phyloP scores from a whole-genome alignment of 441 rosid genomes.

The Melastoma candidum region DNA sequence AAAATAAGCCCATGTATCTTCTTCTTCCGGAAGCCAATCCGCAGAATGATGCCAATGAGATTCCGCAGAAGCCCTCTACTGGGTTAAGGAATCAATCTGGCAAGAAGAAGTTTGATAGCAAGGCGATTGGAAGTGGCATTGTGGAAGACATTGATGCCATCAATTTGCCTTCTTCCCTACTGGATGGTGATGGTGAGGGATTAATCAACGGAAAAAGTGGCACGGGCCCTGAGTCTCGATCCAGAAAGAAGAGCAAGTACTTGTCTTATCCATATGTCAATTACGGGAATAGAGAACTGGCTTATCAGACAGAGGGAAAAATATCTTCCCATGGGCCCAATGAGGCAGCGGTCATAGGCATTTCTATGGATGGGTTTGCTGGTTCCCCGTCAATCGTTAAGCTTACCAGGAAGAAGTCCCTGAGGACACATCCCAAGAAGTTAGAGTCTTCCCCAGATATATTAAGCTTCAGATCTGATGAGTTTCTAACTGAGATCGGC shows the following conservation, averaged over 20 bases:
- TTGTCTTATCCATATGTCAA: slow-evolving; percentile 55
- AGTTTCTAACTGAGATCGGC: slow-evolving; percentile 46
- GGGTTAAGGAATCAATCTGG: slow-evolving; percentile 10
- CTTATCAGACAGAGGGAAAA: slow-evolving; percentile 21
- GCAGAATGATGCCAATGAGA: slow-evolving; percentile 18
- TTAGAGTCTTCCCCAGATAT: slow-evolving; percentile 38
- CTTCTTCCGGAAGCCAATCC: slow-evolving; percentile 26
- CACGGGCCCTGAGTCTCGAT: slow-evolving; percentile 33
- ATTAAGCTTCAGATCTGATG: slow-evolving; percentile 32
- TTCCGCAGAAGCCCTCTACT: not conserved
- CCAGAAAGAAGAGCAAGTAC: slow-evolving; percentile 65
- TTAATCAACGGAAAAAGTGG: slow-evolving; percentile 13
- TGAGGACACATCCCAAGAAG: slow-evolving; percentile 42
- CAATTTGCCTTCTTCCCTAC: slow-evolving; percentile 6
- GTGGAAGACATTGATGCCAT: slow-evolving; percentile 19
- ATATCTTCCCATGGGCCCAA: slow-evolving; percentile 9
- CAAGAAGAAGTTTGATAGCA: slow-evolving; percentile 12
- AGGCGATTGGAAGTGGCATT: slow-evolving; percentile 8
- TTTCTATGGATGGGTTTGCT: slow-evolving; percentile 20
- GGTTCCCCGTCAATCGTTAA: slow-evolving; percentile 42
- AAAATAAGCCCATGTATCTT: slow-evolving; percentile 36
- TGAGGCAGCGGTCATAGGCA: slow-evolving; percentile 16
- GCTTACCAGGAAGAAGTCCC: slow-evolving; percentile 42
- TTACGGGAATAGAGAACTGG: slow-evolving; percentile 23
- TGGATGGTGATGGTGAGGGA: slow-evolving; percentile 9